phyloP scores from a whole-genome alignment of 495 filamentous ascomycete genomes.

The Daldinia caldariorum region DNA sequence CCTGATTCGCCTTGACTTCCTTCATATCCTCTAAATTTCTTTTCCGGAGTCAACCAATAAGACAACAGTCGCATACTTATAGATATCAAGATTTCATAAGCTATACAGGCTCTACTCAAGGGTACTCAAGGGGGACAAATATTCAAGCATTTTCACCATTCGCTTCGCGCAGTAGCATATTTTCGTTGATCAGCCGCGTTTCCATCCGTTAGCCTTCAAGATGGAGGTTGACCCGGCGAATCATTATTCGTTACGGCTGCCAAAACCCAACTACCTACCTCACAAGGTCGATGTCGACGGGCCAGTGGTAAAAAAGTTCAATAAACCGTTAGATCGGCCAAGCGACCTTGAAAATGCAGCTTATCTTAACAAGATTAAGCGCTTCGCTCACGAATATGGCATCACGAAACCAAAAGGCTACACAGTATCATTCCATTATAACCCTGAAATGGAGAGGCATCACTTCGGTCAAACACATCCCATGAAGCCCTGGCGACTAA shows the following conservation, averaged over 20 bases:
- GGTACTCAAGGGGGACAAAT: not conserved
- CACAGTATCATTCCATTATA: constrained; percentile 95
- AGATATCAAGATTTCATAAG: not conserved
- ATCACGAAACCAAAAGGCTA: constrained; percentile 83
- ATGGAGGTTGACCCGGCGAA: constrained; percentile 45
- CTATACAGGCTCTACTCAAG: not conserved
- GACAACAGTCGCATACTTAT: not conserved
- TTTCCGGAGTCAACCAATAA: not conserved
- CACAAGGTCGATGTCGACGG: constrained; percentile 56
- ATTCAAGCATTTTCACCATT: not conserved
- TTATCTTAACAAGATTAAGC: constrained; percentile 71
- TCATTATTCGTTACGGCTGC: constrained; percentile 50
- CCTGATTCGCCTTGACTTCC: constrained; percentile 1
- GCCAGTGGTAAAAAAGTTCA: constrained; percentile 76
- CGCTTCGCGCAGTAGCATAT: not conserved
- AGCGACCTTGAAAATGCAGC: constrained; percentile 66
- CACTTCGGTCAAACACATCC: constrained; percentile 96
- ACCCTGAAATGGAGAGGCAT: constrained; percentile 92
- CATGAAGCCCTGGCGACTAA: constrained; percentile 99
- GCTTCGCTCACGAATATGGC: constrained; percentile 74
- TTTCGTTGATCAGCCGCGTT: constrained; percentile 1
- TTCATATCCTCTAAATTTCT: not conserved
- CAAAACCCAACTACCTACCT: constrained; percentile 62
- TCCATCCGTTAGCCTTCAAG: constrained; percentile 16
- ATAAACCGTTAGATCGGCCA: constrained; percentile 61